Evolutionary conservation across 306 rosid species (phyloP).

Genomic region (Sechiopsis laciniata): DNA sequence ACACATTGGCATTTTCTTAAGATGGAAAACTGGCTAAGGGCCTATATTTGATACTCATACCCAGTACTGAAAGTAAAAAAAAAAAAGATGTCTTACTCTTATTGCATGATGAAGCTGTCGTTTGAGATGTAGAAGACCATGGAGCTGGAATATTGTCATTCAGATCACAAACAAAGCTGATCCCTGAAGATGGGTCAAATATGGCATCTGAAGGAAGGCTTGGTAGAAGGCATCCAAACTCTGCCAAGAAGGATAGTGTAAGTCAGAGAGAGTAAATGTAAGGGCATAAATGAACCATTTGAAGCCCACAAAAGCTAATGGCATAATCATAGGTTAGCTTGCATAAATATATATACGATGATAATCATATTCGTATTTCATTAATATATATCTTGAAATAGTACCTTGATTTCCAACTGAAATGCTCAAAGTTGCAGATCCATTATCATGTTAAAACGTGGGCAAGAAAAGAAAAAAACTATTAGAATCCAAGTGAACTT

Average conservation of each 20-base stretch:
- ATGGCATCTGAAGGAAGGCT: conserved; percentile 92
- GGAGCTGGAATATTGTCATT: conserved; percentile 97
- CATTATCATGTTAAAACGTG: conserved; percentile 30
- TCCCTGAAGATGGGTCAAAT: conserved; percentile 65
- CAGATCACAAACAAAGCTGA: conserved; percentile 87
- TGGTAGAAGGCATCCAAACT: conserved; percentile 81
- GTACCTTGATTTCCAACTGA: conserved; percentile 95
- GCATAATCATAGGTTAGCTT: not conserved
- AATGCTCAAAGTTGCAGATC: conserved; percentile 30
- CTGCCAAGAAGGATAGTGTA: conserved; percentile 38
- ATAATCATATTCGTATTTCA: not conserved
- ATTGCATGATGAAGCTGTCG: conserved; percentile 65
- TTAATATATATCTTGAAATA: not conserved
- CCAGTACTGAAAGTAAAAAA: not conserved
- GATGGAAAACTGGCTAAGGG: conserved; percentile 16
- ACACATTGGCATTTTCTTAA: not conserved
- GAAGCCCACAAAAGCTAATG: not conserved
- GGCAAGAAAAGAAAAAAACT: conserved; percentile 14
- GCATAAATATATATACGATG: not conserved
- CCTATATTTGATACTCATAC: conserved; percentile 7
- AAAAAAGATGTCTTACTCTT: conserved; percentile 41
- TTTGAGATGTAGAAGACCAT: conserved; percentile 70
- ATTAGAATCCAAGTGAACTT: conserved; percentile 33
- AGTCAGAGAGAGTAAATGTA: not conserved
- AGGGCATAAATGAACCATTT: not conserved